Base-by-base conservation (phyloP, 2,329 filamentous ascomycete species). In the Elsinoe batatas region DNA sequence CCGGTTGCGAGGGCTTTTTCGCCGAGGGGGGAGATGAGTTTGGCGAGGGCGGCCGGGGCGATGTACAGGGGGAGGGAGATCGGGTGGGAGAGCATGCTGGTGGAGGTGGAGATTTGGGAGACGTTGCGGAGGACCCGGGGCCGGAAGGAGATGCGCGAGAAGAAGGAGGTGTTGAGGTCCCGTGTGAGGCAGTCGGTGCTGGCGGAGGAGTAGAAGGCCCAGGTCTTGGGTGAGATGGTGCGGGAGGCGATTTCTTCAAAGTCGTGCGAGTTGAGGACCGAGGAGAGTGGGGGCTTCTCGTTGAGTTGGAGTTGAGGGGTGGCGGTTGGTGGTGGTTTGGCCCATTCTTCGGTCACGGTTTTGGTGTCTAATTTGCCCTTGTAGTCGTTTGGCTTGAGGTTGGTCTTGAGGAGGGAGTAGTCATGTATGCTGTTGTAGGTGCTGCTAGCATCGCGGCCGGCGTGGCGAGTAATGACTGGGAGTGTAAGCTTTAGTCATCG, bases 391-490 rank as follows among this genome's bases (percentile, higher is more conserved):
- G 71, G 62, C 44, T 74, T 68, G 53, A 80, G 66, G 32, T 71
- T 67, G n/a, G 63, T 63, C 32, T 65, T 60, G 53, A 75, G 67
- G 7, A 75, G 62, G n/a, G 66, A 71, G 20, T 71, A 68, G 1
- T 74, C 68, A 64, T 81, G 78, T 32, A 79, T 72, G 60, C 74
- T 71, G 22, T 72, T 74, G 69, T 79, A 84, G 56, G 71, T 74
- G 53, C 68, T 71, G 43, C 76, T 79, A 3, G 77, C 79, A 67
- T 81, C 79, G 22, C 70, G 71, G 43, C 78, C 79, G 32, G 78
- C 78, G 62, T 78, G 72, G 50, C 72, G 67, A 42, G 73, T 66
- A 44, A 83, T 71, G 62, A 79, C 68, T 72, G 64, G 17, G 7
- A 20, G 18, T 18, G 20, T 54, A 12, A 44, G 51, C 30, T 6